Base-by-base conservation (phyloP, 441 rosid species). In the Metrosideros polymorpha region DNA sequence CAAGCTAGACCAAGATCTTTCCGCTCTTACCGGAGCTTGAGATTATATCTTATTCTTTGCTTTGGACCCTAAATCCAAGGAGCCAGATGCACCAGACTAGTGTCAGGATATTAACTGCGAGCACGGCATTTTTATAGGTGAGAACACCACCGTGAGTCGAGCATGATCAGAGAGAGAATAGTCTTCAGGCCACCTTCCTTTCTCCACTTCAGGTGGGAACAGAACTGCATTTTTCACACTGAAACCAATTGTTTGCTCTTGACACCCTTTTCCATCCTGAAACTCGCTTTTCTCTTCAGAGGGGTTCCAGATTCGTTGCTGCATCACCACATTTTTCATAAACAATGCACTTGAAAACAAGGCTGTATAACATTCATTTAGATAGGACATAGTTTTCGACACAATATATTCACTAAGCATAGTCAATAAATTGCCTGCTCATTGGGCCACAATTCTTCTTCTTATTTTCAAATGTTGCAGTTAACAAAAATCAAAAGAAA, bases 171-270 rank as follows among this genome's bases (percentile, higher is more conserved):
- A 97, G 56, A 97, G 98, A 47, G 92, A 95, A 89, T 96, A 97
- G 84, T 97, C 90, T 86, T 96, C 95, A 6, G 99, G 99, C 98
- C 99, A 97, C 88, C 89, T 91, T 90, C 98, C 99, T 90, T 94
- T 96, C 89, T 97, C 99, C 29, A 93, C 99, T 92, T 97, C 99
- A 25, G 96, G 92, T 54, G 99, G 99, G 89, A 96, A 97, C 47
- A 97, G 92, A 59, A 97, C 99, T 39, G 99, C 99, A 90, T 96
- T 95, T 91, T 97, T 93, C 75, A 97, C 96, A n/a, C 96, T 94
- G 79, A 97, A 94, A 57, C 99, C 99, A 79, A 94, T 93, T 32
- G 94, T 91, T 88, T 94, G 96, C 88, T 93, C 91, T 82, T 86
- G 88, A 75, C 84, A 84, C 25, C 90, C 90, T 85, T 90, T 89